These are phyloP conservation scores for Rhodosorus marinus DNA, from an alignment of 23 red algal species.

Conservation along the genomic window DNA sequence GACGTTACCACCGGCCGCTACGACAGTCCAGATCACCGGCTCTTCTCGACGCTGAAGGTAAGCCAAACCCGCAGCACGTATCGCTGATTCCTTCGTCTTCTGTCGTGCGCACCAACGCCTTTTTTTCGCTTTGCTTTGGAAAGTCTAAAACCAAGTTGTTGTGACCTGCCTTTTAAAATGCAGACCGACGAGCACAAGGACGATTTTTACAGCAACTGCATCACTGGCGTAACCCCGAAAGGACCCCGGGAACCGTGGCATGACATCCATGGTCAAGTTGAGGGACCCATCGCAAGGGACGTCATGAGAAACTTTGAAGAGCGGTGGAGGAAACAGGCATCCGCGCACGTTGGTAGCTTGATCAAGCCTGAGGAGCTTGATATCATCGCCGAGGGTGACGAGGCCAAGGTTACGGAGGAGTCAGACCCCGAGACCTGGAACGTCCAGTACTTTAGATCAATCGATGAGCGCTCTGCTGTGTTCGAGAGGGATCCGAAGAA, in stretches of 20 bases:
- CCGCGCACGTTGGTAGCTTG: constrained; percentile 2
- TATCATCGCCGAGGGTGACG: not conserved
- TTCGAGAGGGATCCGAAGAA: not conserved
- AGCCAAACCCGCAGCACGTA: constrained; percentile 12
- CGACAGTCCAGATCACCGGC: constrained; percentile 31
- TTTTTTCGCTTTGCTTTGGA: too few relatives aligned
- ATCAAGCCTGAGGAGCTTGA: not conserved
- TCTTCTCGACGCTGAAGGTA: constrained; percentile 34
- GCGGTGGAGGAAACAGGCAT: constrained; percentile 37
- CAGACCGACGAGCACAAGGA: constrained; percentile 9
- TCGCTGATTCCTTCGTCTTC: too few relatives aligned
- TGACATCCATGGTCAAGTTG: constrained; percentile 21
- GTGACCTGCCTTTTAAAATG: constrained; percentile 56
- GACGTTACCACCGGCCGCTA: constrained; percentile 60
- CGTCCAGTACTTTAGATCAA: constrained; percentile 3
- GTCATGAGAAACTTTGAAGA: constrained; percentile 49
- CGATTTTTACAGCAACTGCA: not conserved
- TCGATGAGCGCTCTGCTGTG: not conserved
- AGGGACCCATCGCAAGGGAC: constrained; percentile 38
- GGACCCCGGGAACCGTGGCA: constrained; percentile 66
- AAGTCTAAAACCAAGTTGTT: too few relatives aligned
- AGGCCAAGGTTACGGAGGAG: not conserved
- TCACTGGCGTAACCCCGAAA: not conserved
- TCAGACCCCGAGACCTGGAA: not conserved
- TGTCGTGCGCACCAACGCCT: too few relatives aligned